These are phyloP conservation scores for Trichoderma gracile DNA, from an alignment of 2,329 filamentous ascomycete genomes.

Conservation along the genomic window DNA sequence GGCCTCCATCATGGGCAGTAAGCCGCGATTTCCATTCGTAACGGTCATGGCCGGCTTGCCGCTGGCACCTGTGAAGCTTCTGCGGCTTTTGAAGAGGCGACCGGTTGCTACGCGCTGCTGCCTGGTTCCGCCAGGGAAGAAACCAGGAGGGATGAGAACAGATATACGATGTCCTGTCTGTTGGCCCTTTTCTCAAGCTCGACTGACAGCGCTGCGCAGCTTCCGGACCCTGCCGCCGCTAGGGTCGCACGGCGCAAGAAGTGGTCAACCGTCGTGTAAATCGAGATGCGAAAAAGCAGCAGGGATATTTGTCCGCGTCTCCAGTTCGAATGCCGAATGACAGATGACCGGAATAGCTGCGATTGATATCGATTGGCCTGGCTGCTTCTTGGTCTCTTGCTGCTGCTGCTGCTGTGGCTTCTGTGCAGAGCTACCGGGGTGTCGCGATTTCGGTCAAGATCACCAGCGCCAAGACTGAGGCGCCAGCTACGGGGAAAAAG, in stretches of 20 bases:
- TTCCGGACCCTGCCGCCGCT: background rate
- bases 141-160: background rate
- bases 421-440: slow-evolving; percentile 8
- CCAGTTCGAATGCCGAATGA: background rate
- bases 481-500: background rate
- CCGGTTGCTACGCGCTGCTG: background rate
- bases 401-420: background rate
- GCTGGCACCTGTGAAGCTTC: background rate
- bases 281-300: background rate
- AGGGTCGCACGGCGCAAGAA: background rate
- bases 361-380: background rate
- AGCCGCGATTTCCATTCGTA: background rate
- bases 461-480: slow-evolving; percentile 16
- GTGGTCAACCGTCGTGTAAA: background rate
- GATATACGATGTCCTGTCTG: background rate
- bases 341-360: background rate
- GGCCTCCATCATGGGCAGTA: slow-evolving; percentile 18
- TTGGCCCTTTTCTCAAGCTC: background rate
- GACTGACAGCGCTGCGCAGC: background rate
- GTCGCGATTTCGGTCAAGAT: slow-evolving; percentile 8
- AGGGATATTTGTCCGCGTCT: background rate
- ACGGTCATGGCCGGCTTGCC: slow-evolving; percentile 3
- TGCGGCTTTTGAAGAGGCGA: background rate
- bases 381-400: background rate
- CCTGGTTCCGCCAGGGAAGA: background rate